Base-by-base conservation (phyloP, 2,329 filamentous ascomycete species). In the Coniochaeta sp. region DNA sequence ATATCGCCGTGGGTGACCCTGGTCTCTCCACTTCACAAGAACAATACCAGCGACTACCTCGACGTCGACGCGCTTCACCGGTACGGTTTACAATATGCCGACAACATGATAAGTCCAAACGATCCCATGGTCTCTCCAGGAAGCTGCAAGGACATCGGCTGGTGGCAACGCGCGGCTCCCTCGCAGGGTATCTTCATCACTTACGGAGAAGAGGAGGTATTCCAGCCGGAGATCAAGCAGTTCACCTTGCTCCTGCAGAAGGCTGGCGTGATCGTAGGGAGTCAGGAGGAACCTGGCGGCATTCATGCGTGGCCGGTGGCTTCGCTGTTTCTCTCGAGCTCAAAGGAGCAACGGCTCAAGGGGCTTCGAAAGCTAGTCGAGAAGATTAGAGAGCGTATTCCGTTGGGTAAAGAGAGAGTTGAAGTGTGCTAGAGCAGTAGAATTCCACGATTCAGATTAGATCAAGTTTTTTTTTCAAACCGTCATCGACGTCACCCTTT, bases 281-380 rank as follows among this genome's bases (percentile, higher is more conserved):
- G 78, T 60, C 77, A 83, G 66, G 83, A 85, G 67, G 85, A 90
- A 65, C 74, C 79, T 31, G 87, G 84, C 16, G 87, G 85, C 2
- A 87, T 95, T 61, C 91, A 96, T 72, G 90, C 88, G 12, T 96
- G 91, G 91, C 90, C 90, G 0, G 87, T 96, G 22, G 89, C 88
- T 11, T 79, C 79, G 55, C 67, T 85, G n/a, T 84, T 85, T 67
- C 70, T 86, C 31, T 79, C 81, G 52, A 76, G 73, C 55, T 76
- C 76, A 28, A 68, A 70, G n/a, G 73, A 78, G 36, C 74, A 79
- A 67, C 79, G 85, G 60, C 70, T 82, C 59, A 77, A 78, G 63
- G 84, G 85, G 3, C 68, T 88, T 63, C 70, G 67, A 60, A 65
- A 64, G 57, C 71, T 82, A 60, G 77, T 77, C 12, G 64, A 68